Evolutionary conservation across 2,329 filamentous ascomycete genomes (phyloP).

Genomic region (Blumeria hordei): DNA sequence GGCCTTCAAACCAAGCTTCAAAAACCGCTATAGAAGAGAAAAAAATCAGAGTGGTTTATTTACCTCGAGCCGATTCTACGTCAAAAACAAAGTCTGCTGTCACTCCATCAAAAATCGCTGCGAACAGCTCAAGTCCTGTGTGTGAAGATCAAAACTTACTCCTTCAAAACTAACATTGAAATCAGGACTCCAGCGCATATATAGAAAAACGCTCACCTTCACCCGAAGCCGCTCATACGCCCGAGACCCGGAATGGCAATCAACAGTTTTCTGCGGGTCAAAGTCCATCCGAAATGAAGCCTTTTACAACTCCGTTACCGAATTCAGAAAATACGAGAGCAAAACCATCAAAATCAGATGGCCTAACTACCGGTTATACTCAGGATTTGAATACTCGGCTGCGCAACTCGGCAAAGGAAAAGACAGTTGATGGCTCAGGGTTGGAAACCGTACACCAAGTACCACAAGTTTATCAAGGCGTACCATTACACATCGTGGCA

Average conservation of each 20-base stretch:
- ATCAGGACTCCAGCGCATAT: conserved; percentile 4
- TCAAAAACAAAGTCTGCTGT: conserved; percentile 2
- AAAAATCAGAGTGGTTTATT: conserved; percentile 84
- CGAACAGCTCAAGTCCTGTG: conserved; percentile 10
- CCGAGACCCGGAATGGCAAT: conserved; percentile 10
- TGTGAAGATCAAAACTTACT: conserved; percentile 2
- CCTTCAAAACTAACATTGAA: neutral
- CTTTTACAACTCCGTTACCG: conserved; percentile 12
- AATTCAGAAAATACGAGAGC: conserved; percentile 38
- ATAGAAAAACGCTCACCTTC: conserved; percentile 23
- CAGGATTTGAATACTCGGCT: conserved; percentile 54
- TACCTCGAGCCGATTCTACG: conserved; percentile 27
- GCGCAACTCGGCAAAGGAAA: conserved; percentile 40
- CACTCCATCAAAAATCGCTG: conserved; percentile 12
- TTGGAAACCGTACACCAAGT: conserved; percentile 27
- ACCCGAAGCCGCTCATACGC: conserved; percentile 17
- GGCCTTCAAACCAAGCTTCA: conserved; percentile 49
- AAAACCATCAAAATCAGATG: conserved; percentile 53
- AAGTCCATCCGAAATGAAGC: conserved; percentile 13
- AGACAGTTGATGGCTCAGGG: conserved; percentile 24
- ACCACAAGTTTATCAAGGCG: conserved; percentile 29
- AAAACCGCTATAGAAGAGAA: conserved; percentile 69
- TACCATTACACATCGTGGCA: conserved; percentile 68
- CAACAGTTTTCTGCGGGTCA: neutral
- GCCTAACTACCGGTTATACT: conserved; percentile 43